Evolutionary conservation across 2,329 filamentous ascomycete species (phyloP).

Genomic region (Aspergillus puulaauensis): DNA sequence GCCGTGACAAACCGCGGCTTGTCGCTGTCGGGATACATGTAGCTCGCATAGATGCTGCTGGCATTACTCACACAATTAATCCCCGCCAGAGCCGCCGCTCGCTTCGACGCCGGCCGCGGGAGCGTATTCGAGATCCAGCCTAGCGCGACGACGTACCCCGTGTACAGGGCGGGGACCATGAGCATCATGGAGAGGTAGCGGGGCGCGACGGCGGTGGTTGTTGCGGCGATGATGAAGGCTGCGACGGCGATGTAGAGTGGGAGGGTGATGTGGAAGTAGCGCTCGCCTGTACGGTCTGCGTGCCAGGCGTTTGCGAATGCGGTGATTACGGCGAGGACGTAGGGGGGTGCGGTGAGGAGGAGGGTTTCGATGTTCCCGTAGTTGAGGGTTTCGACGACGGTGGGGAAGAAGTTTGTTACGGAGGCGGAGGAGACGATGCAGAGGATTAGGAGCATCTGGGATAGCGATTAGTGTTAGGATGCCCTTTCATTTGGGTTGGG

Average conservation of each 20-base stretch:
- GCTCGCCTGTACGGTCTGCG: constrained; percentile 69
- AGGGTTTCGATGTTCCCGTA: constrained; percentile 61
- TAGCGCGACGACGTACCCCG: constrained; percentile 65
- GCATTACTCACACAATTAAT: constrained; percentile 74
- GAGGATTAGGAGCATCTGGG: constrained; percentile 41
- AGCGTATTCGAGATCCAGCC: constrained; percentile 77
- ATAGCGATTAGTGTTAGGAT: too few relatives aligned
- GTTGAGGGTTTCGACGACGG: constrained; percentile 67
- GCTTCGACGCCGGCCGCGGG: constrained; percentile 73
- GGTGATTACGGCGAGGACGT: constrained; percentile 49
- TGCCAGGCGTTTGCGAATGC: constrained; percentile 65
- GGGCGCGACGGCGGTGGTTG: constrained; percentile 59
- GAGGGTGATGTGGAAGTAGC: constrained; percentile 65
- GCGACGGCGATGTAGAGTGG: constrained; percentile 62
- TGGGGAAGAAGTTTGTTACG: constrained; percentile 69
- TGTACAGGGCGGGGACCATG: constrained; percentile 58
- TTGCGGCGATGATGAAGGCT: constrained; percentile 67
- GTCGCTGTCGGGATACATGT: constrained; percentile 54
- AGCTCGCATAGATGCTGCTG: constrained; percentile 68
- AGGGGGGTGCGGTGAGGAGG: constrained; percentile 65
- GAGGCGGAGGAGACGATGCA: constrained; percentile 58
- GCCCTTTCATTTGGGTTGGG: too few relatives aligned
- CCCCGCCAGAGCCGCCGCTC: constrained; percentile 69
- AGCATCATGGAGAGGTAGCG: constrained; percentile 72
- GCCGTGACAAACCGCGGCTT: constrained; percentile 53